These are phyloP conservation scores for Fusarium sp. DNA, from an alignment of 2,329 filamentous ascomycete genomes.

Conservation along the genomic window DNA sequence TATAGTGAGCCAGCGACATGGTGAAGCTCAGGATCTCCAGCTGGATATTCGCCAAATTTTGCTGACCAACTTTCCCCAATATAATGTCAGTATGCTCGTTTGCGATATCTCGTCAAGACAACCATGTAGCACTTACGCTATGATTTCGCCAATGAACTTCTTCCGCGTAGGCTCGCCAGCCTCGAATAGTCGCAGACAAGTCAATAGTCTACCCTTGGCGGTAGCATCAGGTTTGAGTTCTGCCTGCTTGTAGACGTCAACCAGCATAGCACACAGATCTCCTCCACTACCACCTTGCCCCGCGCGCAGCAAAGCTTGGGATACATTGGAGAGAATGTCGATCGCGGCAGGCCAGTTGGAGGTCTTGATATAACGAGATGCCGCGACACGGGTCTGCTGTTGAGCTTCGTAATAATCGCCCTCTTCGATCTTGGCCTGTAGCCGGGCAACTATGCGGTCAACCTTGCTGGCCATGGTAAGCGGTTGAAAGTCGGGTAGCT, in stretches of 20 bases:
- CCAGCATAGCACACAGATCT: slow-evolving; percentile 85
- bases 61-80: slow-evolving; percentile 73
- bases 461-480: slow-evolving; percentile 52
- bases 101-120: not conserved
- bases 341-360: slow-evolving; percentile 85
- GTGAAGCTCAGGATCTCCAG: slow-evolving; percentile 93
- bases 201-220: slow-evolving; percentile 79
- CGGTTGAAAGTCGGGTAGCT: not conserved
- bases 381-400: slow-evolving; percentile 96
- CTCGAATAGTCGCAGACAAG: slow-evolving; percentile 82
- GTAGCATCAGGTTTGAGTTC: slow-evolving; percentile 79
- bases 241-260: slow-evolving; percentile 91
- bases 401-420: slow-evolving; percentile 98
- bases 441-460: slow-evolving; percentile 65
- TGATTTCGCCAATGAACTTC: slow-evolving; percentile 87
- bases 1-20: slow-evolving; percentile 89
- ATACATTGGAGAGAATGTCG: slow-evolving; percentile 85
- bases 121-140: slow-evolving; percentile 64
- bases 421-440: slow-evolving; percentile 88
- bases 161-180: slow-evolving; percentile 89
- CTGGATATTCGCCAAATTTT: slow-evolving; percentile 85
- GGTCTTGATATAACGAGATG: slow-evolving; percentile 90
- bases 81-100: slow-evolving; percentile 4
- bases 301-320: slow-evolving; percentile 85
- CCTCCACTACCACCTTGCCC: slow-evolving; percentile 95